A percentile compares a stretch with the other conserved stretches of the same genome.
phyloP scores from a whole-genome alignment of 2,329 filamentous ascomycete genomes.

The Remersonia thermophila region DNA sequence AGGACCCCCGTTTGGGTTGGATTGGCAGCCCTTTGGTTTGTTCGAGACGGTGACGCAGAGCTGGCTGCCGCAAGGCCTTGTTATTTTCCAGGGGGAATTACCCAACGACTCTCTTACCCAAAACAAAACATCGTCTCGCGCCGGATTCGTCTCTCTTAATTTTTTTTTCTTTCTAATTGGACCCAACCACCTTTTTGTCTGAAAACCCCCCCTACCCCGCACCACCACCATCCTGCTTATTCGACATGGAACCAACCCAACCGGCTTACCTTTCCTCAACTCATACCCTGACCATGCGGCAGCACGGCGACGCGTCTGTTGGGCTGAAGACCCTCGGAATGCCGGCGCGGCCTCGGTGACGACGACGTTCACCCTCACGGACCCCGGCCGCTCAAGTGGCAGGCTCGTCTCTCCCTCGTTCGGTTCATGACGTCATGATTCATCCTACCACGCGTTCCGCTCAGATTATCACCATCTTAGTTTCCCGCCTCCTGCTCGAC shows the following conservation, averaged over 20 bases:
- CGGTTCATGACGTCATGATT: too few species aligned
- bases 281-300: constrained; percentile 1
- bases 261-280: background rate
- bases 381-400: too few species aligned
- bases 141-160: constrained; percentile 18
- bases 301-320: background rate
- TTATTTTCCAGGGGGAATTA: constrained; percentile 36
- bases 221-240: constrained; percentile 16
- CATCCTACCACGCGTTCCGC: too few species aligned
- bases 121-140: constrained; percentile 25
- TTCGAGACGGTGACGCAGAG: constrained; percentile 35
- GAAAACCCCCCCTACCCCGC: constrained; percentile 24
- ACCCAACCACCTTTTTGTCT: constrained; percentile 19
- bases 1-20: constrained; percentile 33
- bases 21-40: constrained; percentile 36
- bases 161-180: constrained; percentile 19
- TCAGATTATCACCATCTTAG: too few species aligned
- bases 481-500: too few species aligned
- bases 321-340: too few species aligned
- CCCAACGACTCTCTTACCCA: constrained; percentile 22
- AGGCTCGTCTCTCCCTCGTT: too few species aligned
- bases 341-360: too few species aligned
- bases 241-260: constrained; percentile 3
- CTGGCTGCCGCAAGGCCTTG: constrained; percentile 50
- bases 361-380: too few species aligned